Conservation (phyloP, 352 stramenopile species). For the Globisporangium solare region DNA sequence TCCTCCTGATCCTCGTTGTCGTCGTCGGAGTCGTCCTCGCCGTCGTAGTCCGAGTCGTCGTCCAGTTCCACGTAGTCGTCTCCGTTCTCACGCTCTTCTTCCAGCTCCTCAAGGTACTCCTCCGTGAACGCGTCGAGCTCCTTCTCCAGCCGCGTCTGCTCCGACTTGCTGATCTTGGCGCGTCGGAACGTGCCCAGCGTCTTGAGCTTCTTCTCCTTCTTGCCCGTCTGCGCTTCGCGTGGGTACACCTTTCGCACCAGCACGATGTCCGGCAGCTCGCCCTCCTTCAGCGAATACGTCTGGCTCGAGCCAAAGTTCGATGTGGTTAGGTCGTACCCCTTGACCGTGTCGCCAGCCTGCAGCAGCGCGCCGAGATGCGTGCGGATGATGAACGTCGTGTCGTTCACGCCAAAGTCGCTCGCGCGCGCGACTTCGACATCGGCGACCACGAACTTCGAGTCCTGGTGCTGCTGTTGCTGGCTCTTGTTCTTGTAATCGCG, state of each 20-base stretch:
- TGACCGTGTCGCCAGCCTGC: conserved; percentile 56
- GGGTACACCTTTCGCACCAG: conserved; percentile 72
- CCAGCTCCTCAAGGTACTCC: conserved; percentile 54
- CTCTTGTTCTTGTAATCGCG: conserved; percentile 5
- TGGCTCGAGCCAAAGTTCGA: conserved; percentile 47
- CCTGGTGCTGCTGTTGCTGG: conserved; percentile 7
- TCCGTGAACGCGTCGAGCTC: conserved; percentile 62
- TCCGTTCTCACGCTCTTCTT: conserved; percentile 27
- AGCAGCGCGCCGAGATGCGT: conserved; percentile 61
- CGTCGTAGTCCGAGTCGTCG: conserved; percentile 11
- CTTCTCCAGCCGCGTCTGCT: conserved; percentile 37
- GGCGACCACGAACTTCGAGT: conserved; percentile 42
- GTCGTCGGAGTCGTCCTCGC: conserved; percentile 12
- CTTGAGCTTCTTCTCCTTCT: conserved; percentile 48
- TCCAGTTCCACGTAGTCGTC: conserved; percentile 20
- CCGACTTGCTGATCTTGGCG: conserved; percentile 47
- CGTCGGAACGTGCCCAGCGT: conserved; percentile 31
- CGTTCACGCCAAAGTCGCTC: conserved; percentile 78
- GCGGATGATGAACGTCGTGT: conserved; percentile 63
- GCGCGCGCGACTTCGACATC: conserved; percentile 65
- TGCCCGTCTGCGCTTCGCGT: conserved; percentile 22
- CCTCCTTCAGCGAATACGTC: conserved; percentile 34
- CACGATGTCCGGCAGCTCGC: conserved; percentile 64
- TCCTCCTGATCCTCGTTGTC: conserved; percentile 4
- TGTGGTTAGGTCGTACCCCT: conserved; percentile 66